A percentile compares a stretch with the other conserved stretches of the same genome.
These are phyloP conservation scores for Dendrocalamus latiflorus DNA, from an alignment of 202 grass and related monocot species.

Conservation along the genomic window DNA sequence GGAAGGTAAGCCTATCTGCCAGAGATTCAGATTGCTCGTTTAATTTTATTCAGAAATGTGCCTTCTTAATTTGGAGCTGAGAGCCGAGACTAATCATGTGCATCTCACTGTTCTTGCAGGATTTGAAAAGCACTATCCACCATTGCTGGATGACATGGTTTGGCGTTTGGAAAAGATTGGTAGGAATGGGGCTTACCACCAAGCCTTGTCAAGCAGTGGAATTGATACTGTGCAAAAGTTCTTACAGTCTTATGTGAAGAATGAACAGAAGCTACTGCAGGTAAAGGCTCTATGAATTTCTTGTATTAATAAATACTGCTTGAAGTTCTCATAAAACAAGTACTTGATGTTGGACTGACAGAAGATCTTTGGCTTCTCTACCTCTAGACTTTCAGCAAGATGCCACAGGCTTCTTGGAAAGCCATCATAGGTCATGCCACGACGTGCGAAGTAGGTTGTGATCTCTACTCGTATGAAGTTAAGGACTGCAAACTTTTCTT, in stretches of 20 bases:
- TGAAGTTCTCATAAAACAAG: background rate
- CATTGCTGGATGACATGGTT: conserved; percentile 41
- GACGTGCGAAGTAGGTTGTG: conserved; percentile 13
- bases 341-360: conserved; percentile 2
- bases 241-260: conserved; percentile 34
- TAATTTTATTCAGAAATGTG: background rate
- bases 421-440: conserved; percentile 46
- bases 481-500: conserved; percentile 31
- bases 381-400: conserved; percentile 37
- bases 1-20: conserved; percentile 34
- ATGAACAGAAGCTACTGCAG: conserved; percentile 32
- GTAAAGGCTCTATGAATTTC: conserved; percentile 2
- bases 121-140: conserved; percentile 57
- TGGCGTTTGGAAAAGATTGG: conserved; percentile 63
- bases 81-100: background rate
- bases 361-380: background rate
- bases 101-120: conserved; percentile 28
- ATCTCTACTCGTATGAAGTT: background rate
- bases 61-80: background rate
- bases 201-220: conserved; percentile 36
- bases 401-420: conserved; percentile 39
- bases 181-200: conserved; percentile 40
- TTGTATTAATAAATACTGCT: background rate
- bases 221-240: conserved; percentile 53
- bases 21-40: background rate